Percentiles rank a stretch among this genome's conserved stretches.
phyloP scores from a whole-genome alignment of 148 eudicot genomes.

The Chenopodium album region DNA sequence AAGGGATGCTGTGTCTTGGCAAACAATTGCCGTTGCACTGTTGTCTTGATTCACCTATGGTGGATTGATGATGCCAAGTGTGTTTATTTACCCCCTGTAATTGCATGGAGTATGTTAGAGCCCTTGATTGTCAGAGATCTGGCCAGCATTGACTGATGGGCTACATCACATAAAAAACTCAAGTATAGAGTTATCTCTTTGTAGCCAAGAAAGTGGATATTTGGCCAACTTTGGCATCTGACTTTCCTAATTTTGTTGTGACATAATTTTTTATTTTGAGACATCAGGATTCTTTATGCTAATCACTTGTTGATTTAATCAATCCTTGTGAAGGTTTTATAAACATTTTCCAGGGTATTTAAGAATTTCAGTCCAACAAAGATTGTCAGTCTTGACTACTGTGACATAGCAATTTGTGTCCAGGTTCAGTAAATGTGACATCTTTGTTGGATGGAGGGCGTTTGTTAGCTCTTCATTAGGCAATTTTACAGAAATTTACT shows the following conservation, averaged over 20 bases:
- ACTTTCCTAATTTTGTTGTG: too few relatives aligned
- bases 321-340: neutral
- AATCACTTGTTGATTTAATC: neutral
- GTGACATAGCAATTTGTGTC: neutral
- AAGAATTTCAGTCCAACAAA: neutral
- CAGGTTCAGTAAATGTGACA: neutral
- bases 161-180: neutral
- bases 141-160: constrained; percentile 3
- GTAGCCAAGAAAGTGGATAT: neutral
- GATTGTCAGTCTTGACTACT: neutral
- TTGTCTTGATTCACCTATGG: neutral
- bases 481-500: neutral
- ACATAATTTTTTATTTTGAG: too few relatives aligned
- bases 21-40: neutral
- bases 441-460: neutral
- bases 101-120: neutral
- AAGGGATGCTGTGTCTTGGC: neutral
- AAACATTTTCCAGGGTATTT: neutral
- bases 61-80: neutral
- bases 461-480: too few relatives aligned
- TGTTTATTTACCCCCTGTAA: neutral
- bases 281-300: neutral
- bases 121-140: neutral
- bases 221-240: neutral
- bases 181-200: neutral